Percentiles rank a stretch among this genome's conserved stretches.
Evolutionary conservation across 2,329 filamentous ascomycete genomes (phyloP).

Genomic region (Verticillium albo-atrum): DNA sequence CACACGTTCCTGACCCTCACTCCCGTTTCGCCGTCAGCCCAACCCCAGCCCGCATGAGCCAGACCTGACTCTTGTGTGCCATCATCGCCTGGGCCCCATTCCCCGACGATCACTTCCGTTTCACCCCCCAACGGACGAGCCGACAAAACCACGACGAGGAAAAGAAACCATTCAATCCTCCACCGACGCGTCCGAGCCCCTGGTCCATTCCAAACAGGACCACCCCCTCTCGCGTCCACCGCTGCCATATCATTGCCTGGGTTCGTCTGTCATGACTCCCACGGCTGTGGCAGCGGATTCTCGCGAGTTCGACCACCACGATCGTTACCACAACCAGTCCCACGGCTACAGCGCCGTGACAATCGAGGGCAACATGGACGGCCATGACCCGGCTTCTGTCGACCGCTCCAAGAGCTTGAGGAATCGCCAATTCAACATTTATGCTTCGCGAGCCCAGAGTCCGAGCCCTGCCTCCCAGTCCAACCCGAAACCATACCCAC

Average conservation of each 20-base stretch:
- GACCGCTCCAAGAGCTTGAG: slow-evolving; percentile 8
- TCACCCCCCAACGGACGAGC: slow-evolving; percentile 9
- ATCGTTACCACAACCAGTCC: slow-evolving; percentile 5
- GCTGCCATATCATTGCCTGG: slow-evolving; percentile 11
- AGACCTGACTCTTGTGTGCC: slow-evolving; percentile 3
- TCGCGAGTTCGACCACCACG: slow-evolving; percentile 3
- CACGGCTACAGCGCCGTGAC: slow-evolving; percentile 1
- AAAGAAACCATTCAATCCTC: slow-evolving; percentile 1
- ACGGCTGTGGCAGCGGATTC: slow-evolving; percentile 14
- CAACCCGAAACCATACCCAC: slow-evolving; percentile 10
- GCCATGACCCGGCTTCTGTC: not conserved
- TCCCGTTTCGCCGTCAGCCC: slow-evolving; percentile 4
- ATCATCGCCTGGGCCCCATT: slow-evolving; percentile 5
- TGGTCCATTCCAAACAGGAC: not conserved
- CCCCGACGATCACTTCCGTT: slow-evolving; percentile 11
- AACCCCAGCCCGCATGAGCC: slow-evolving; percentile 6
- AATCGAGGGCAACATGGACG: slow-evolving; percentile 2
- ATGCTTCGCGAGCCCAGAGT: slow-evolving; percentile 8
- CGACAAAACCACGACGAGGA: not conserved
- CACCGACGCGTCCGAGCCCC: not conserved
- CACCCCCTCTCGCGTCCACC: not conserved
- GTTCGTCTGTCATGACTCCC: slow-evolving; percentile 10
- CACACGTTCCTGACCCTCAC: slow-evolving; percentile 5
- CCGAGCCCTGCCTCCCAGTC: slow-evolving; percentile 4
- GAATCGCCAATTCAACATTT: slow-evolving; percentile 13